These are phyloP conservation scores for Capronia coronata DNA, from an alignment of 2,329 filamentous ascomycete genomes.

Conservation along the genomic window DNA sequence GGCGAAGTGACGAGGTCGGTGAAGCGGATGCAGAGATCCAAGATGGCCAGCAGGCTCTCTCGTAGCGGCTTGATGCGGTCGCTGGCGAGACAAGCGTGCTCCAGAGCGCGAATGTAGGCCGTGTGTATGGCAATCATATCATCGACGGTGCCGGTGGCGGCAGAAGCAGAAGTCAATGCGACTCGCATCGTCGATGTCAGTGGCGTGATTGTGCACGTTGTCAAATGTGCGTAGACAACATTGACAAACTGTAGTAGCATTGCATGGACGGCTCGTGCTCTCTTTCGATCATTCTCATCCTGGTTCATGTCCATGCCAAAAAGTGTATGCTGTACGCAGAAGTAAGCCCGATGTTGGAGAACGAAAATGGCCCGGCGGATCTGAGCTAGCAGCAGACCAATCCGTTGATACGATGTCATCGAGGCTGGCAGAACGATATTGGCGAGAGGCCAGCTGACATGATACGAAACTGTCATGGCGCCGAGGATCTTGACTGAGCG, in stretches of 20 bases:
- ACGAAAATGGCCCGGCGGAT: slow-evolving; percentile 63
- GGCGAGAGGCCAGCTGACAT: slow-evolving; percentile 57
- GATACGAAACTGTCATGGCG: slow-evolving; percentile 60
- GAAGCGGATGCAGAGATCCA: slow-evolving; percentile 68
- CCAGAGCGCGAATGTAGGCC: slow-evolving; percentile 55
- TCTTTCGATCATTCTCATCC: not conserved
- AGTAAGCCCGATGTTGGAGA: slow-evolving; percentile 50
- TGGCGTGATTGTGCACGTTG: slow-evolving; percentile 62
- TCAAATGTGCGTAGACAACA: slow-evolving; percentile 67
- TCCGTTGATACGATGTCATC: slow-evolving; percentile 60
- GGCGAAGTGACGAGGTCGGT: slow-evolving; percentile 46
- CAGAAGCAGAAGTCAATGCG: slow-evolving; percentile 43
- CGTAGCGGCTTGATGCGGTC: slow-evolving; percentile 63
- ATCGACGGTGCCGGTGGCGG: slow-evolving; percentile 64
- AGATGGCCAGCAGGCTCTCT: slow-evolving; percentile 64
- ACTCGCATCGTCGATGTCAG: slow-evolving; percentile 51
- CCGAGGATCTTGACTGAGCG: slow-evolving; percentile 59
- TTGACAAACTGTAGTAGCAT: slow-evolving; percentile 72
- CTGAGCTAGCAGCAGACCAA: slow-evolving; percentile 73
- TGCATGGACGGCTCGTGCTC: slow-evolving; percentile 49
- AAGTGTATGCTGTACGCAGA: slow-evolving; percentile 33
- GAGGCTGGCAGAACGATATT: slow-evolving; percentile 67
- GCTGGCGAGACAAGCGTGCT: slow-evolving; percentile 64
- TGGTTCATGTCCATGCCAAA: slow-evolving; percentile 21
- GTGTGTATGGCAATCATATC: slow-evolving; percentile 68